Percentiles rank a stretch among this genome's conserved stretches.
Evolutionary conservation across 768 basidiomycete genomes (phyloP).

Genomic region (Chalciporus chontae): DNA sequence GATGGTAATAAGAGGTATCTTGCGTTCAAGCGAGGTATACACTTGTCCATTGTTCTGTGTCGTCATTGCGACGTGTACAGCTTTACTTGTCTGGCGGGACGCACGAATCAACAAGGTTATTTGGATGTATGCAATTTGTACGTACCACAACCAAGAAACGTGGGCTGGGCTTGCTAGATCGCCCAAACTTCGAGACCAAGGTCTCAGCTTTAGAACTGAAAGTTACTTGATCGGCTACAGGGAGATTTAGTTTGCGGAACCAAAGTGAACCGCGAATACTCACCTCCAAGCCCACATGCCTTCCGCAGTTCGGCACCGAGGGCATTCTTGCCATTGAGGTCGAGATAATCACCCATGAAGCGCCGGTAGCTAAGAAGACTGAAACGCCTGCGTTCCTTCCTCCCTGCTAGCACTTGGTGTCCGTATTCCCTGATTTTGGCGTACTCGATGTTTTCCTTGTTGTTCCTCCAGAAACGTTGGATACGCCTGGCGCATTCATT

Average conservation of each 20-base stretch:
- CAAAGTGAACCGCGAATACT: conserved; percentile 23
- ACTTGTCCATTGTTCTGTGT: conserved; percentile 58
- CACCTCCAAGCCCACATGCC: conserved; percentile 73
- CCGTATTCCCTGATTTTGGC: conserved; percentile 92
- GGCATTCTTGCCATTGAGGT: conserved; percentile 76
- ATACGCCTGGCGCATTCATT: conserved; percentile 93
- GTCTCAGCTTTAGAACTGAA: conserved; percentile 84
- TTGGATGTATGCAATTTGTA: conserved; percentile 8
- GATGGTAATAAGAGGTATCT: conserved; percentile 86
- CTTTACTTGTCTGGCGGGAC: conserved; percentile 47
- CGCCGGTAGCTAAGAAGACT: conserved; percentile 91
- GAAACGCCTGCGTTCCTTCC: conserved; percentile 92
- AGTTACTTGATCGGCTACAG: conserved; percentile 65
- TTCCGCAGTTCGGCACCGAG: conserved; percentile 72
- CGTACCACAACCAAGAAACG: conserved; percentile 87
- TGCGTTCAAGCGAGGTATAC: conserved; percentile 69
- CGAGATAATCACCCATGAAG: conserved; percentile 95
- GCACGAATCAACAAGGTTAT: not conserved
- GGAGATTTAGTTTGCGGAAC: not conserved
- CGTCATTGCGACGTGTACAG: conserved; percentile 72
- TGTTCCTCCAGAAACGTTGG: conserved; percentile 98
- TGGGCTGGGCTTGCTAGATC: conserved; percentile 90
- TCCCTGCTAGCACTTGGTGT: conserved; percentile 83
- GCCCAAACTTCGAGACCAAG: conserved; percentile 76
- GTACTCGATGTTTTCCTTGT: conserved; percentile 90